Percentiles rank a stretch among this genome's conserved stretches.
These are phyloP conservation scores for Mucor racemosus DNA, from an alignment of 371 early-diverging fungal genomes.

Conservation along the genomic window DNA sequence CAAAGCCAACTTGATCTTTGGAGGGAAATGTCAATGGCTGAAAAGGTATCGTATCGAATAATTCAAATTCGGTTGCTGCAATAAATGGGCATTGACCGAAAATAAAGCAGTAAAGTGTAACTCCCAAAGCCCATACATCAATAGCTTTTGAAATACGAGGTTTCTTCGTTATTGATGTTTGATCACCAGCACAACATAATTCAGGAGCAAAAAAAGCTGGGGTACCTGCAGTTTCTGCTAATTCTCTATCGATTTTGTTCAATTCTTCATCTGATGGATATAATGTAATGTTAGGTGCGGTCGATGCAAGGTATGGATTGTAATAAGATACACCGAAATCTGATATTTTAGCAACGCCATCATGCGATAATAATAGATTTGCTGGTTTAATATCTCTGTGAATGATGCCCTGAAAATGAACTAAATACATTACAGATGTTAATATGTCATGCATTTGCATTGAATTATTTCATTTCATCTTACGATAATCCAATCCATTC, in stretches of 20 bases:
- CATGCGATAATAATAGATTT: conserved; percentile 76
- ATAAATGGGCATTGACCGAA: conserved; percentile 97
- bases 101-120: conserved; percentile 97
- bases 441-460: background rate
- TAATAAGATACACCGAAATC: conserved; percentile 95
- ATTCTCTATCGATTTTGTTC: conserved; percentile 68
- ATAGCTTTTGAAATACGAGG: conserved; percentile 84
- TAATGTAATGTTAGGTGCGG: conserved; percentile 16
- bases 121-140: conserved; percentile 99
- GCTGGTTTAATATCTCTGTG: conserved; percentile 98
- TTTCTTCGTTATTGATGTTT: background rate
- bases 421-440: conserved; percentile 32
- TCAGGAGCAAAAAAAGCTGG: conserved; percentile 99
- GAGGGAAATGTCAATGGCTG: conserved; percentile 55
- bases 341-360: conserved; percentile 86
- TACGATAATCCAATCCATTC: conserved; percentile 89
- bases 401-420: conserved; percentile 92
- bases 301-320: conserved; percentile 48
- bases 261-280: conserved; percentile 20
- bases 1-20: conserved; percentile 28
- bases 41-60: conserved; percentile 88
- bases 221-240: conserved; percentile 95
- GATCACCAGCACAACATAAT: conserved; percentile 78
- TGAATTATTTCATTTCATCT: conserved; percentile 17
- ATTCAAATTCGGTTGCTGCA: conserved; percentile 95